Evolutionary conservation across 768 basidiomycete genomes (phyloP), one percentile per base, ranked within the genome.

Genomic region (Clavaria fumosa): DNA sequence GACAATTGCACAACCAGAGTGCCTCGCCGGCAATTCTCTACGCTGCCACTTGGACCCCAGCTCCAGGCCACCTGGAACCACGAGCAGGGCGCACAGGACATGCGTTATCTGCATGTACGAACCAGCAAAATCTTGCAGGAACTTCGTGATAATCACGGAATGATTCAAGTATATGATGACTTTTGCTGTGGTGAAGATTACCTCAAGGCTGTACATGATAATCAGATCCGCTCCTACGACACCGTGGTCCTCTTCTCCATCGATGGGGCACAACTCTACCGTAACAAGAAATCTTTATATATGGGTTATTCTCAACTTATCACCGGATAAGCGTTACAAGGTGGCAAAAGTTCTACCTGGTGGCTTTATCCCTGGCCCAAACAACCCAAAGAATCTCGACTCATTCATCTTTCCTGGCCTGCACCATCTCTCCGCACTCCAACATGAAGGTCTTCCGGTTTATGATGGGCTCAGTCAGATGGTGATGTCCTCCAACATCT

Each of bases 251-350:
- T 55, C 28, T 42, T 62, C 10, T 60, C 62, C 0, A 43, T 62
- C 1, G 61, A 68, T 43, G 59, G 66, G 4, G 60, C 60, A 0
- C 64, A 68, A 42, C 55, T 68, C 0, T 66, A 63, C 35, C 45
- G 44, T 11, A 51, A 51, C 42, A 66, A 66, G 45, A 42, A 50
- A 22, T 67, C 64, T 66, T 4, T 53, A 42, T 19, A 57, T 67
- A 5, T 67, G 64, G 63, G 40, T 63, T 4, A 44, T 67, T 10
- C 33, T 50, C 3, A 49, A 63, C 37, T 45, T 50, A 10, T 30
- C 34, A 7, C 58, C 56, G 0, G 36, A 50, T 5, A n/a, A 17
- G 11, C 45, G 47, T 4, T 52, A 55, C 42, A 52, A 48, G 31
- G 47, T 50, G 33, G 18, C 39, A 18, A 35, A 48, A 32, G 50